phyloP scores from a whole-genome alignment of 2,329 filamentous ascomycete species.

The Didymella pinodella region DNA sequence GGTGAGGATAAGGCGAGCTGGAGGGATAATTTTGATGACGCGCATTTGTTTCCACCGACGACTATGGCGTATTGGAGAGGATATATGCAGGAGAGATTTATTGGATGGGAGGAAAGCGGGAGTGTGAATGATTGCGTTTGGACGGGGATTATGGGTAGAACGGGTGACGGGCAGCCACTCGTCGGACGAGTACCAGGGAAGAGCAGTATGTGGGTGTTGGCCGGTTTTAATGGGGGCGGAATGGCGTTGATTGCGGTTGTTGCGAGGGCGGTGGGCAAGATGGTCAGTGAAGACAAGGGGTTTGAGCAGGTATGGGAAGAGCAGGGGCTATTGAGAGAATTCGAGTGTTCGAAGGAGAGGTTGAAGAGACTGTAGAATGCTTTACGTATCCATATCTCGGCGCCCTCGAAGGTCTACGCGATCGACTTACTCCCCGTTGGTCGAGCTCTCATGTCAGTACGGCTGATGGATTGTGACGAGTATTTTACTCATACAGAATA shows the following conservation, averaged over 20 bases:
- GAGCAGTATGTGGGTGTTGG: conserved; percentile 55
- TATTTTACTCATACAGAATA: no score
- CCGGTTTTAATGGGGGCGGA: conserved; percentile 62
- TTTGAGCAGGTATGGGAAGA: conserved; percentile 46
- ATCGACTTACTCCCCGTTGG: no score
- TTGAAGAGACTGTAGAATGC: not conserved
- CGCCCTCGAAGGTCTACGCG: no score
- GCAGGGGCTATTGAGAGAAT: conserved; percentile 49
- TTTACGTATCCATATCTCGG: not conserved
- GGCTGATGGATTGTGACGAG: no score
- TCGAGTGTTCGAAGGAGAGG: conserved; percentile 30
- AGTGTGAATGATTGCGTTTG: conserved; percentile 52
- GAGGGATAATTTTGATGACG: conserved; percentile 59
- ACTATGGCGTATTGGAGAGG: conserved; percentile 57
- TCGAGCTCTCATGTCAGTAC: no score
- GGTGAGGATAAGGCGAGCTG: conserved; percentile 50
- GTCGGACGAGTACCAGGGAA: conserved; percentile 55
- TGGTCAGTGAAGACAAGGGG: conserved; percentile 45
- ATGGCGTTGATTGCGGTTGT: conserved; percentile 58
- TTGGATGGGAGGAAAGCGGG: conserved; percentile 58
- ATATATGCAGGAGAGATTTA: conserved; percentile 60
- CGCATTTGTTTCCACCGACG: conserved; percentile 51
- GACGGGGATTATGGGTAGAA: conserved; percentile 55
- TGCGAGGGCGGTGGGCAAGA: conserved; percentile 53
- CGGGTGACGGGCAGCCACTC: conserved; percentile 54